Evolutionary conservation across 495 filamentous ascomycete species (phyloP).

Genomic region (Daldinia caldariorum): DNA sequence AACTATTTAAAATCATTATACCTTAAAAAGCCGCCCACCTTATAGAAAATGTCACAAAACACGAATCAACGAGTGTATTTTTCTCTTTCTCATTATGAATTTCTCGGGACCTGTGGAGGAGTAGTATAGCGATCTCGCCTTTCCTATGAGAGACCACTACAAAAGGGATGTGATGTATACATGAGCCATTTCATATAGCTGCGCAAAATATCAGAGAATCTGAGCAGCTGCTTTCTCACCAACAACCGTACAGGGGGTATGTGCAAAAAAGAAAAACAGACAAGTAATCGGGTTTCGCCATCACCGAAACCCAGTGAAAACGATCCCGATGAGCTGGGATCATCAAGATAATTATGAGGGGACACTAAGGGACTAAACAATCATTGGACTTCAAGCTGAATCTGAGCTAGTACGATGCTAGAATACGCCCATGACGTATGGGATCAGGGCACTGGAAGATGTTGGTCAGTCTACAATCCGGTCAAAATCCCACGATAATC

Average conservation of each 20-base stretch:
- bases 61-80: constrained; percentile 38
- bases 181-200: constrained; percentile 42
- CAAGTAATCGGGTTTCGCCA: constrained; percentile 33
- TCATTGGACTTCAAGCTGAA: constrained; percentile 17
- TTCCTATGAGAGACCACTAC: constrained; percentile 15
- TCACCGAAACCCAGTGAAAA: constrained; percentile 25
- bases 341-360: constrained; percentile 19
- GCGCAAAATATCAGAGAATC: constrained; percentile 35
- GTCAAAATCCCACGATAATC: background rate
- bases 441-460: constrained; percentile 61
- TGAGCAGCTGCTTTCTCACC: constrained; percentile 29
- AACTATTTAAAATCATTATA: constrained; percentile 2
- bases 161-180: constrained; percentile 41
- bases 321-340: constrained; percentile 11
- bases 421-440: constrained; percentile 63
- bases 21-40: background rate
- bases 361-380: constrained; percentile 30
- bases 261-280: constrained; percentile 42
- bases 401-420: constrained; percentile 31
- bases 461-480: constrained; percentile 43
- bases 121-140: constrained; percentile 12
- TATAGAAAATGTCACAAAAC: constrained; percentile 3
- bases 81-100: constrained; percentile 45
- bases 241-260: constrained; percentile 43
- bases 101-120: constrained; percentile 23